Conservation (phyloP, 495 filamentous ascomycete genomes). For the Trichoderma virens region DNA sequence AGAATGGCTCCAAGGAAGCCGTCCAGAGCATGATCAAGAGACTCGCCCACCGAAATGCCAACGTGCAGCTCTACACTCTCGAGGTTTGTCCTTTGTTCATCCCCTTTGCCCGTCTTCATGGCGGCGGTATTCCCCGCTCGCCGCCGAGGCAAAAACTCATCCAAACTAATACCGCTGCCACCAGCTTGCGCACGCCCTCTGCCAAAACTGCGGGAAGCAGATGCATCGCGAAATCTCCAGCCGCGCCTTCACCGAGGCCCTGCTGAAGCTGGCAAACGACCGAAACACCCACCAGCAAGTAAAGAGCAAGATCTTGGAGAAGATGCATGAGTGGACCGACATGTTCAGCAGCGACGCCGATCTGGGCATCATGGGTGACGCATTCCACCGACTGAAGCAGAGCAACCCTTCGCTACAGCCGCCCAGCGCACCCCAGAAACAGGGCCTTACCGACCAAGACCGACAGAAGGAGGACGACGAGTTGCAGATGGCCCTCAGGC, state of each 20-base stretch:
- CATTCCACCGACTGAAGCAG: constrained; percentile 78
- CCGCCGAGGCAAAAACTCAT: not conserved
- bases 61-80: constrained; percentile 97
- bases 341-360: constrained; percentile 90
- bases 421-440: constrained; percentile 86
- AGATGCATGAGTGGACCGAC: constrained; percentile 91
- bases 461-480: constrained; percentile 96
- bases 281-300: constrained; percentile 95
- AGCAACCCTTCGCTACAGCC: constrained; percentile 85
- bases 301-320: constrained; percentile 92
- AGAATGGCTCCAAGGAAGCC: constrained; percentile 74
- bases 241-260: constrained; percentile 90
- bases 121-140: not conserved
- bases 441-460: constrained; percentile 80
- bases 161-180: not conserved
- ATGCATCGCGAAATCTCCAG: constrained; percentile 93
- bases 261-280: constrained; percentile 84
- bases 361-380: constrained; percentile 95
- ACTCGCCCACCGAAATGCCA: constrained; percentile 93
- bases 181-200: constrained; percentile 83
- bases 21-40: constrained; percentile 93
- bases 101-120: not conserved
- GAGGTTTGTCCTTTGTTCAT: constrained; percentile 51
- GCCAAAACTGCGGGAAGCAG: constrained; percentile 85
- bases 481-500: constrained; percentile 86